Evolutionary conservation across 2,329 filamentous ascomycete genomes (phyloP).

Genomic region (Byssochlamys sp.): DNA sequence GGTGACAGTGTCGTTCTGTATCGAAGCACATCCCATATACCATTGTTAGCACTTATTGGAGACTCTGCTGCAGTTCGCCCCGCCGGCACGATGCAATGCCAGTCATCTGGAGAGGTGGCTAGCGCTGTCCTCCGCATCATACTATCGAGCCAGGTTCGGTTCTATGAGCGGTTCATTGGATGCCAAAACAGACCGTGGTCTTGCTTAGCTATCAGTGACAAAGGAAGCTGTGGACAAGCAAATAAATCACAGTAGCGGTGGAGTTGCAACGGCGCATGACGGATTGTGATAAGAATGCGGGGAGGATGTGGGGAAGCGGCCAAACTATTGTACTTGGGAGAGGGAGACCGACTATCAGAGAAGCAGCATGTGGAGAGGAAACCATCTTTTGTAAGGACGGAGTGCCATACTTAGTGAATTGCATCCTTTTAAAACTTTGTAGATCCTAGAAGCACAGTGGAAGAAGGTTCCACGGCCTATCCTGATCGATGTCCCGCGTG

Average conservation of each 20-base stretch:
- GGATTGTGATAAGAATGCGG: neutral
- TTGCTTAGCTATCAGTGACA: neutral
- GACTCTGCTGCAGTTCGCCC: neutral
- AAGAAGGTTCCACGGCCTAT: neutral
- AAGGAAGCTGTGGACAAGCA: neutral
- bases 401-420: too few relatives aligned
- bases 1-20: neutral
- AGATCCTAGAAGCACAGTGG: neutral
- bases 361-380: neutral
- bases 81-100: neutral
- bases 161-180: neutral
- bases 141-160: neutral
- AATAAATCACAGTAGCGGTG: neutral
- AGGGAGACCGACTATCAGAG: neutral
- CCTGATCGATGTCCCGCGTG: neutral
- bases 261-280: neutral
- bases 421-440: neutral
- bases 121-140: neutral
- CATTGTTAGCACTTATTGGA: neutral
- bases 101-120: neutral
- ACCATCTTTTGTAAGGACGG: too few relatives aligned
- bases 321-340: neutral
- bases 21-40: neutral
- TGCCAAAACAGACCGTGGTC: neutral
- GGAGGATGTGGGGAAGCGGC: neutral